Conservation (phyloP, 2,329 filamentous ascomycete genomes). For the Nakataea oryzae region DNA sequence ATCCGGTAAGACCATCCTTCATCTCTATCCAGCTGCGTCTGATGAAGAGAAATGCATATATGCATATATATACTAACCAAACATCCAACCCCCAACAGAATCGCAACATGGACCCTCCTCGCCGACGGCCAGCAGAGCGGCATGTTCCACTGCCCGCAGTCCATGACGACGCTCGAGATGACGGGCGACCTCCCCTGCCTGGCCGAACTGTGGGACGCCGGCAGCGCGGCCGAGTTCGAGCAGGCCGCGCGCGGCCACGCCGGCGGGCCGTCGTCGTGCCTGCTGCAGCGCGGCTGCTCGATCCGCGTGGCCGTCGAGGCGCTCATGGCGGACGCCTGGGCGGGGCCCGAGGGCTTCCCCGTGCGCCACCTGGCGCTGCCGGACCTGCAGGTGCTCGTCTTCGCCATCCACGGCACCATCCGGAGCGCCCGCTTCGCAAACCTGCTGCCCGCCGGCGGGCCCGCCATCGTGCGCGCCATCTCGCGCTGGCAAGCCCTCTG, state of each 20-base stretch:
- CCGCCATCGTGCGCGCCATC: constrained; percentile 1
- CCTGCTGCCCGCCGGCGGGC: background rate
- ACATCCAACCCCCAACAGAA: too few relatives aligned
- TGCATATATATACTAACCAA: too few relatives aligned
- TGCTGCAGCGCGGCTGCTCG: background rate
- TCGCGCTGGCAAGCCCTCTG: constrained; percentile 3
- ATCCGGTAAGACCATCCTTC: background rate
- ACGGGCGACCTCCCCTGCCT: constrained; percentile 14
- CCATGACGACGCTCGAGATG: constrained; percentile 14
- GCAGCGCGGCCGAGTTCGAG: constrained; percentile 10
- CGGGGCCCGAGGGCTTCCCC: background rate
- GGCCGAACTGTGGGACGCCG: constrained; percentile 15
- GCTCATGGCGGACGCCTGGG: background rate
- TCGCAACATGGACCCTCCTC: constrained; percentile 13
- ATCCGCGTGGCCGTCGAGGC: constrained; percentile 1
- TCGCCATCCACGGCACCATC: constrained; percentile 1
- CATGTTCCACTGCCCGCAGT: constrained; percentile 13
- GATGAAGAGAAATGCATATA: background rate
- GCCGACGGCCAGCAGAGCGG: constrained; percentile 17
- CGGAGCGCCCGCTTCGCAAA: constrained; percentile 1
- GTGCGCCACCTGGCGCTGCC: background rate
- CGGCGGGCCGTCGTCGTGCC: background rate
- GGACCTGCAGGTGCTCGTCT: constrained; percentile 2
- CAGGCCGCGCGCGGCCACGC: background rate
- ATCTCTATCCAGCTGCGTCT: background rate